Conservation (phyloP, 2,329 filamentous ascomycete species). For the Pseudocercospora vitis region DNA sequence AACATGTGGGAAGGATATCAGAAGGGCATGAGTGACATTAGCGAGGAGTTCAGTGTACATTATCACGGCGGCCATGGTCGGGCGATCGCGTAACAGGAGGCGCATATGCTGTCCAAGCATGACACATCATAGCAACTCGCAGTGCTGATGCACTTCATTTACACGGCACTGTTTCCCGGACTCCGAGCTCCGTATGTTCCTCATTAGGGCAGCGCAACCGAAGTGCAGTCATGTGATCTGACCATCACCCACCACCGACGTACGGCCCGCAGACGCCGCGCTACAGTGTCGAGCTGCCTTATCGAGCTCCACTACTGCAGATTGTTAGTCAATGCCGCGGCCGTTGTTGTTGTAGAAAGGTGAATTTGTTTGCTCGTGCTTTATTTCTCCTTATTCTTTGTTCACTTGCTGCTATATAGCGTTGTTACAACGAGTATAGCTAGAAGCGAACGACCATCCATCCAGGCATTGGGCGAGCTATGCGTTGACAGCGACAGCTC, state of each 20-base stretch:
- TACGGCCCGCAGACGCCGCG: too few relatives aligned
- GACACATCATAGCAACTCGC: neutral
- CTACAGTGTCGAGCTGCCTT: constrained; percentile 8
- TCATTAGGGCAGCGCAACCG: too few relatives aligned
- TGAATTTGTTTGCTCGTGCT: neutral
- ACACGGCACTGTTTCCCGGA: too few relatives aligned
- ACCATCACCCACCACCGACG: too few relatives aligned
- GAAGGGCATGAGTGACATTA: neutral
- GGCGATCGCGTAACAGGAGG: neutral
- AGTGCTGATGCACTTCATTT: too few relatives aligned
- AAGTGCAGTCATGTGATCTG: too few relatives aligned
- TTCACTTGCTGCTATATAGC: neutral
- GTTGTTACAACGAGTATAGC: neutral
- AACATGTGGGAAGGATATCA: neutral
- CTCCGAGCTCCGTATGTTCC: too few relatives aligned
- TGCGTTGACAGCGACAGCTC: neutral
- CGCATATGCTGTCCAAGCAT: neutral
- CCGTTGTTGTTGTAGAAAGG: neutral
- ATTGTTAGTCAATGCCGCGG: constrained; percentile 15
- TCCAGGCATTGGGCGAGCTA: neutral
- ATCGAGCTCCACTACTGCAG: constrained; percentile 18
- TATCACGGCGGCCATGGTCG: neutral
- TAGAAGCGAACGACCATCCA: neutral
- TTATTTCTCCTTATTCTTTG: neutral
- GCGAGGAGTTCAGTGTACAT: constrained; percentile 7